These are phyloP conservation scores for Suzukiozyma palmioleophila DNA, from an alignment of 1,139 yeast species.

Conservation along the genomic window DNA sequence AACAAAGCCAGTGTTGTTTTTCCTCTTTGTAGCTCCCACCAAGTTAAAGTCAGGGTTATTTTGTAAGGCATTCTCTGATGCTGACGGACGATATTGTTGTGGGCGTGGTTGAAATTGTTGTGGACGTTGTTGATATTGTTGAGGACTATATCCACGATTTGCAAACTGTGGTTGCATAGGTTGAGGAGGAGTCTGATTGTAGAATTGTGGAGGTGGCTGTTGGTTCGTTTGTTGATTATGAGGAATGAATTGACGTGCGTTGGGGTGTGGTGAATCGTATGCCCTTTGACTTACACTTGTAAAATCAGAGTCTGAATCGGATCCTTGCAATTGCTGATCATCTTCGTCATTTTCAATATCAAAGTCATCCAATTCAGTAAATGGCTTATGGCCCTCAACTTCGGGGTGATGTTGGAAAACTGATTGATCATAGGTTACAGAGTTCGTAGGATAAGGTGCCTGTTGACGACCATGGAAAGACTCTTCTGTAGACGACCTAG, in stretches of 20 bases:
- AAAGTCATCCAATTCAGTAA: constrained; percentile 40
- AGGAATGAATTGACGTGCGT: constrained; percentile 15
- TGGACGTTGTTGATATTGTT: constrained; percentile 12
- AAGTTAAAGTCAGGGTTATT: constrained; percentile 51
- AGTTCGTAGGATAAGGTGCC: constrained; percentile 19
- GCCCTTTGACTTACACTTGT: constrained; percentile 81
- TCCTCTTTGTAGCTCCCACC: constrained; percentile 24
- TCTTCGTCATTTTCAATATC: constrained; percentile 15
- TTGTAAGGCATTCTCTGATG: constrained; percentile 46
- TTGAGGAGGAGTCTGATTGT: neutral
- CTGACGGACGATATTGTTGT: constrained; percentile 22
- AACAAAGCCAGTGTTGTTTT: constrained; percentile 17
- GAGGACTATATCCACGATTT: constrained; percentile 3
- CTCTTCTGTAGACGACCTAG: constrained; percentile 22
- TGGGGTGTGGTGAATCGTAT: constrained; percentile 12
- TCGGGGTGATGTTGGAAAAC: constrained; percentile 46
- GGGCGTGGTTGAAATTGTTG: constrained; percentile 9
- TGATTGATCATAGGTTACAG: constrained; percentile 9
- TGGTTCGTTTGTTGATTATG: constrained; percentile 12
- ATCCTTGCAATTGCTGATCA: constrained; percentile 7
- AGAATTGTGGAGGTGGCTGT: neutral
- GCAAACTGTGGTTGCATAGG: neutral
- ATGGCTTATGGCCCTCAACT: constrained; percentile 47
- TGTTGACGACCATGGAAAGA: neutral
- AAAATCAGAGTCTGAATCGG: constrained; percentile 56